Evolutionary conservation across 768 basidiomycete genomes (phyloP), one percentile per base, ranked within the genome.

Genomic region (Panellus pusillus): DNA sequence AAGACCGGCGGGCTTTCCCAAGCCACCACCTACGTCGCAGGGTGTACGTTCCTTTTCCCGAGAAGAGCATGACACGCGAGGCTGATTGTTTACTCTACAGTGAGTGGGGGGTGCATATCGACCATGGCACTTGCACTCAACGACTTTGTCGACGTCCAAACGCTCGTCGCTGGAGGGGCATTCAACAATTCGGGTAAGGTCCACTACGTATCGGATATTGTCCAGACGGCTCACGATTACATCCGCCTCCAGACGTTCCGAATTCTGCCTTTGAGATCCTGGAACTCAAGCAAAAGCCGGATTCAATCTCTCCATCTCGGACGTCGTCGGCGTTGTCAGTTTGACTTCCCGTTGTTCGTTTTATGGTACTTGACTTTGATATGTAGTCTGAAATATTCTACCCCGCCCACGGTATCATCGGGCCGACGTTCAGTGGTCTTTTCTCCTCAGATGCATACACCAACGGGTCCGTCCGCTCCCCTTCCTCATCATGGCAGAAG

Each of bases 1-100:
- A 51, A 44, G 32, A 43, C 42, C n/a, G 50, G 50, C 42, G 50
- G 50, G 18, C 49, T 50, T 24, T 50, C 49, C 41, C 49, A 50
- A 19, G 49, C 49, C 35, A 50, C 49, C 14, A 50, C 49, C 41
- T 51, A 51, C 32, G 50, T 51, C 36, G 50, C 50, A 17, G 50
- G 50, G 27, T 42, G 50, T 52, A 35, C 44, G 50, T 52, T 7
- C 48, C 40, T 50, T 14, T 27, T 36, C 4, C 20, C 31, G 17
- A 17, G 8, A 50, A 43, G 24, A 24, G 6, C 9, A 18, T 39
- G 6, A 41, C 32, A 35, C 40, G 42, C 7, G 15, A 31, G 35
- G 15, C 49, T 50, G 31, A 50, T 50, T 43, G 31, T 13, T 42
- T 20, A 50, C 24, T 24, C 24, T 50, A 15, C 41, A 50, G 49